Evolutionary conservation across 2,329 filamentous ascomycete species (phyloP).

Genomic region (Aspergillus ibericus): DNA sequence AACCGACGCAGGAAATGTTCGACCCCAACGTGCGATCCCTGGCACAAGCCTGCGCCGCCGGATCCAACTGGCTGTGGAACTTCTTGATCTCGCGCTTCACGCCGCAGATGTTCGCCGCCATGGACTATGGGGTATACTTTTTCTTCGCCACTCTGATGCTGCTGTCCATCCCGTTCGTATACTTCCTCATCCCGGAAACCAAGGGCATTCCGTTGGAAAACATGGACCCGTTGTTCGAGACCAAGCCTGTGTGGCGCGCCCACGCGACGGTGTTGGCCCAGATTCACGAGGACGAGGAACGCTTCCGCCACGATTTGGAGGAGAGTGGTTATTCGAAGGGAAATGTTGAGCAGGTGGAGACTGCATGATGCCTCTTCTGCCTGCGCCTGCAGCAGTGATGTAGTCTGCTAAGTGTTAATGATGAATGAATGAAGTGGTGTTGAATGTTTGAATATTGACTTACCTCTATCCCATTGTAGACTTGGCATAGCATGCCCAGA

Average conservation of each 20-base stretch:
- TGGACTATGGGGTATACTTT: slow-evolving; percentile 63
- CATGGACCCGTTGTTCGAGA: slow-evolving; percentile 61
- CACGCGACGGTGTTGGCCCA: slow-evolving; percentile 34
- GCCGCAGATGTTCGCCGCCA: slow-evolving; percentile 44
- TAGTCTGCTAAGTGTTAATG: too few relatives aligned
- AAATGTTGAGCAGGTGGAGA: slow-evolving; percentile 14
- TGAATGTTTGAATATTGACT: too few relatives aligned
- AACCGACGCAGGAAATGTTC: slow-evolving; percentile 61
- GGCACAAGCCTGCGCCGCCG: slow-evolving; percentile 66
- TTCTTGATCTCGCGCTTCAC: slow-evolving; percentile 42
- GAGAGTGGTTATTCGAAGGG: slow-evolving; percentile 14
- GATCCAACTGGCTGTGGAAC: slow-evolving; percentile 41
- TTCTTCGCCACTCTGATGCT: slow-evolving; percentile 67
- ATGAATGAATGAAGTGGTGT: too few relatives aligned
- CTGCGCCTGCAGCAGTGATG: too few relatives aligned
- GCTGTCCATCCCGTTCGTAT: slow-evolving; percentile 57
- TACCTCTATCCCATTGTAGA: too few relatives aligned
- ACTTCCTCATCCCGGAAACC: slow-evolving; percentile 63
- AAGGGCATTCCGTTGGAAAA: slow-evolving; percentile 65
- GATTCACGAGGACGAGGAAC: slow-evolving; percentile 36
- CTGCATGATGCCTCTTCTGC: not conserved
- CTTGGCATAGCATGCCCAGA: too few relatives aligned
- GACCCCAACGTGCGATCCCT: slow-evolving; percentile 67
- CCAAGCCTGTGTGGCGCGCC: slow-evolving; percentile 36
- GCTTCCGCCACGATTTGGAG: slow-evolving; percentile 31